These are phyloP conservation scores for Ustilago curta DNA, from an alignment of 1,284 basidiomycete species.

Conservation along the genomic window DNA sequence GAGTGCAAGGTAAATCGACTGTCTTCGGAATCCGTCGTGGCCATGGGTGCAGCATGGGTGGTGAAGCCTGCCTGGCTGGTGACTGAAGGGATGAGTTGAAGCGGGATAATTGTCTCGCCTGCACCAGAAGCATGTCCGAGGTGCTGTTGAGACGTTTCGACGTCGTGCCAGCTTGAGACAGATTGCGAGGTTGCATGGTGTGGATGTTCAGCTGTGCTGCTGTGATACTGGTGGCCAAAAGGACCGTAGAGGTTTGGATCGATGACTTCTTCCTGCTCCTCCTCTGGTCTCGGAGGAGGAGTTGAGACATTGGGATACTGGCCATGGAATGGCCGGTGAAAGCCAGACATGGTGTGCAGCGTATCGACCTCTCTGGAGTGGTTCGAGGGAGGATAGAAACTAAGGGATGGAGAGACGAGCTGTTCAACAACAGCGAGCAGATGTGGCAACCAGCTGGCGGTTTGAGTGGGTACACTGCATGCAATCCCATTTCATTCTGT, in stretches of 20 bases:
- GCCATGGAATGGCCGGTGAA: constrained; percentile 21
- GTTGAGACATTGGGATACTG: background rate
- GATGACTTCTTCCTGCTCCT: constrained; percentile 25
- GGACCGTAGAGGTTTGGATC: constrained; percentile 52
- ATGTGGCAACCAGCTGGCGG: too few relatives aligned
- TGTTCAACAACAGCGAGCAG: background rate
- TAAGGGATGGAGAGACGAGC: background rate
- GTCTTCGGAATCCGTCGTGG: constrained; percentile 16
- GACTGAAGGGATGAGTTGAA: constrained; percentile 9
- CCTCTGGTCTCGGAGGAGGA: background rate
- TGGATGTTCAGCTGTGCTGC: background rate
- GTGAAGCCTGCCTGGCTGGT: constrained; percentile 16
- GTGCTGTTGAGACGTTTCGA: constrained; percentile 37
- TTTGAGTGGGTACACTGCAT: too few relatives aligned
- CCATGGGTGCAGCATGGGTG: constrained; percentile 27
- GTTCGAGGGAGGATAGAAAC: background rate
- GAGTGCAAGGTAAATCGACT: constrained; percentile 14
- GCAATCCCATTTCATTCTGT: too few relatives aligned
- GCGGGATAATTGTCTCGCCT: constrained; percentile 16
- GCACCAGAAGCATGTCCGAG: constrained; percentile 3
- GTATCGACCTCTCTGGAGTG: too few relatives aligned
- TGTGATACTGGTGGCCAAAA: constrained; percentile 38
- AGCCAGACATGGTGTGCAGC: constrained; percentile 22
- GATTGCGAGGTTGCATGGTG: constrained; percentile 8
- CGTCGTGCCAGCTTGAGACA: constrained; percentile 28